Percentiles rank a stretch among this genome's conserved stretches.
Conservation (phyloP, 2,329 filamentous ascomycete genomes). For the Bipolaris cookei region DNA sequence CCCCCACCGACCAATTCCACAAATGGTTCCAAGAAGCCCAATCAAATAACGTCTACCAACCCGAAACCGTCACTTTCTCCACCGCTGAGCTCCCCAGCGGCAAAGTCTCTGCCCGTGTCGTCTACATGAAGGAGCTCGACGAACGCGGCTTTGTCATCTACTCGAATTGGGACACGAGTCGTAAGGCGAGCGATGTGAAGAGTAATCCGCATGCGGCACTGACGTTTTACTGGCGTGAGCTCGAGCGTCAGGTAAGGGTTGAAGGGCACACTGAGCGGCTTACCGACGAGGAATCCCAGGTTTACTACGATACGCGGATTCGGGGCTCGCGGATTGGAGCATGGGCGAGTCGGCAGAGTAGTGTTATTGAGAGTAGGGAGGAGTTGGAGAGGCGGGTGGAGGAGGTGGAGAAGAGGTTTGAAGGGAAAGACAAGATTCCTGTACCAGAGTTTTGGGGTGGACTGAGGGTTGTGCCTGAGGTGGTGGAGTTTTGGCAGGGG, state of each 20-base stretch:
- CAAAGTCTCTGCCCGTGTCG: slow-evolving; percentile 80
- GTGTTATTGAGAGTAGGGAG: slow-evolving; percentile 71
- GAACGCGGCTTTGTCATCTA: slow-evolving; percentile 85
- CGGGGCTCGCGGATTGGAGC: slow-evolving; percentile 85
- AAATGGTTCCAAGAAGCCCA: slow-evolving; percentile 83
- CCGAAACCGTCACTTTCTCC: slow-evolving; percentile 86
- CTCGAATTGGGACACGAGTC: slow-evolving; percentile 84
- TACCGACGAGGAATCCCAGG: slow-evolving; percentile 71
- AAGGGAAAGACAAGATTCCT: slow-evolving; percentile 78
- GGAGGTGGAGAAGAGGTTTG: slow-evolving; percentile 77
- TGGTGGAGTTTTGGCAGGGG: slow-evolving; percentile 96
- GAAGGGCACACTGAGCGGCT: slow-evolving; percentile 78
- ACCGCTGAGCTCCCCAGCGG: slow-evolving; percentile 85
- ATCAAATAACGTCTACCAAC: slow-evolving; percentile 67
- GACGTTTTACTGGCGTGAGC: slow-evolving; percentile 86
- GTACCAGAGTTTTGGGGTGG: slow-evolving; percentile 96
- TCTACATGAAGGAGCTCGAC: slow-evolving; percentile 97
- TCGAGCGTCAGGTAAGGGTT: slow-evolving; percentile 89
- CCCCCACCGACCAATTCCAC: slow-evolving; percentile 85
- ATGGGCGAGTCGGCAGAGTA: slow-evolving; percentile 91
- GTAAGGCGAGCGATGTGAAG: slow-evolving; percentile 70
- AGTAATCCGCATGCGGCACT: slow-evolving; percentile 79
- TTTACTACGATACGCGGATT: slow-evolving; percentile 70
- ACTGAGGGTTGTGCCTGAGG: slow-evolving; percentile 80
- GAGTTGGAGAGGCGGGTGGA: slow-evolving; percentile 78